Evolutionary conservation across 495 filamentous ascomycete genomes (phyloP), one percentile per base, ranked within the genome.

Genomic region (Hypoxylon crocopeplum): DNA sequence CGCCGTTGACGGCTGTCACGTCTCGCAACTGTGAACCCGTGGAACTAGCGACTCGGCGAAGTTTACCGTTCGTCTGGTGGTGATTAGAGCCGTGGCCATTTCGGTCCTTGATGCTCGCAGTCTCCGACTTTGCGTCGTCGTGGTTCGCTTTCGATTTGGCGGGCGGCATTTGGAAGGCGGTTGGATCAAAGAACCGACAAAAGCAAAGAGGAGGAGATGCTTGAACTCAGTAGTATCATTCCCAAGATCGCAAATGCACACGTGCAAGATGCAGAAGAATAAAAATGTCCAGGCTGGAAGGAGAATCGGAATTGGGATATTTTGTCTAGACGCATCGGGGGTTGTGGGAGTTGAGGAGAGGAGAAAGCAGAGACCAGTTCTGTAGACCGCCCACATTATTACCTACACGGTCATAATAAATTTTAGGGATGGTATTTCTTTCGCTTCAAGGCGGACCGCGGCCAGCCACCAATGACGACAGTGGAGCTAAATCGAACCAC

Each of bases 101-200:
- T 56, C 77, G 75, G n/a, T 79, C 77, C 52, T 78, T 78, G 30
- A 66, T 30, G 44, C 68, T 70, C 11, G 72, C 66, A 3, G 71
- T 73, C 52, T 80, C 77, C 47, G 75, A 65, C 68, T 80, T 81
- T 48, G 70, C 19, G 62, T 81, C 77, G 60, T 81, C 77, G 56
- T 77, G 77, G 44, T 69, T 80, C 42, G 59, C 54, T 57, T 64
- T 63, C 55, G 57, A 61, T 48, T 67, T 68, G 58, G 66, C 63
- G 22, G 66, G 58, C 32, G 66, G 64, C 67, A 72, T 70, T 64
- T 40, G 44, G 52, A 42, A 56, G 7, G 24, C 38, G 5, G 34
- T 49, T 33, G 30, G 57, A 66, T 65, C 47, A 66, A 60, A 68
- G 64, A 64, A 62, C 52, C 34, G 53, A 54, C 40, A 41, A 19